phyloP scores from a whole-genome alignment of 2,329 filamentous ascomycete species.

The Catunica adiposa region DNA sequence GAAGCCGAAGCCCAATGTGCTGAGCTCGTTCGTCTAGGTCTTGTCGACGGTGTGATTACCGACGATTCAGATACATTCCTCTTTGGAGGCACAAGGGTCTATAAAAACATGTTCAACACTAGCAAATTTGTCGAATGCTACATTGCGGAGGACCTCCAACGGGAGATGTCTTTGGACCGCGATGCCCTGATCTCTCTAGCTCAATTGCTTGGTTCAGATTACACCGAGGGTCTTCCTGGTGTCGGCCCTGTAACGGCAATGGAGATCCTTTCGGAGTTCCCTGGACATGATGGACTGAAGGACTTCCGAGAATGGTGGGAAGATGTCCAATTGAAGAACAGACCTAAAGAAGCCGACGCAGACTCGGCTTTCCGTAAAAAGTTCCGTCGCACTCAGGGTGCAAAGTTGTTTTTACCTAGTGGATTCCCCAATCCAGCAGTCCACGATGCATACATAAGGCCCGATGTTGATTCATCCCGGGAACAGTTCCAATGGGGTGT shows the following conservation, averaged over 20 bases:
- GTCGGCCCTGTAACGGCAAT: slow-evolving; percentile 89
- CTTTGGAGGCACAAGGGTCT: slow-evolving; percentile 88
- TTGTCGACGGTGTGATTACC: slow-evolving; percentile 95
- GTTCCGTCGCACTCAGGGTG: slow-evolving; percentile 61
- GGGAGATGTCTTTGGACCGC: slow-evolving; percentile 76
- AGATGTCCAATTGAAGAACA: slow-evolving; percentile 51
- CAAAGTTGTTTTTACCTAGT: slow-evolving; percentile 72
- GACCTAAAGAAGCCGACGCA: slow-evolving; percentile 45
- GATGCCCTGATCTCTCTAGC: slow-evolving; percentile 77
- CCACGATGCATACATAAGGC: slow-evolving; percentile 65
- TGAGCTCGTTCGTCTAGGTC: slow-evolving; percentile 65
- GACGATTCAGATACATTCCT: slow-evolving; percentile 95
- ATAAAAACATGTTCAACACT: slow-evolving; percentile 99
- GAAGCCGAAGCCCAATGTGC: slow-evolving; percentile 97
- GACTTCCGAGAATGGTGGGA: slow-evolving; percentile 80
- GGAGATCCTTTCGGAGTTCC: slow-evolving; percentile 86
- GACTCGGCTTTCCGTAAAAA: slow-evolving; percentile 59
- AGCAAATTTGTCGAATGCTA: slow-evolving; percentile 98
- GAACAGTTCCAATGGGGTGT: slow-evolving; percentile 89
- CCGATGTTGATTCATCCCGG: slow-evolving; percentile 65
- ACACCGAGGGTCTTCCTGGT: slow-evolving; percentile 79
- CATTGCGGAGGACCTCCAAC: slow-evolving; percentile 64
- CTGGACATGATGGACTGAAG: slow-evolving; percentile 41
- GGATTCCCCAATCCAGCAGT: slow-evolving; percentile 67
- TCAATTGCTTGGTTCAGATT: slow-evolving; percentile 83